phyloP scores from a whole-genome alignment of 2,329 filamentous ascomycete species.

The Aotearoamyces nothofagi region DNA sequence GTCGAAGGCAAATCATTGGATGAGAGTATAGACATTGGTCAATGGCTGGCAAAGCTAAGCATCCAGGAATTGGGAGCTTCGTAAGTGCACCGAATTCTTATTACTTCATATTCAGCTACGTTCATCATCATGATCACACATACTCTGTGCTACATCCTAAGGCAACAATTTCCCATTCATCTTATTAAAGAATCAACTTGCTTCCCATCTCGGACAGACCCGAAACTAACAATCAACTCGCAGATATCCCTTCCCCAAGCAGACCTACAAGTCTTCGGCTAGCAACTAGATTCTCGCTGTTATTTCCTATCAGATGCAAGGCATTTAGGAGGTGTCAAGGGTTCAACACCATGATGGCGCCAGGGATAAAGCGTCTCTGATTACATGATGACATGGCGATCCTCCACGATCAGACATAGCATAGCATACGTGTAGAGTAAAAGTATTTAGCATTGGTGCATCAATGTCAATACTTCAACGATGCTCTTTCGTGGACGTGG shows the following conservation, averaged over 20 bases:
- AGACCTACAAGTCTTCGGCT: constrained; percentile 44
- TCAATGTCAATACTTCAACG: too few relatives aligned
- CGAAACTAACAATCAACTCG: constrained; percentile 9
- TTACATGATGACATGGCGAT: constrained; percentile 12
- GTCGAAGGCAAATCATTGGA: constrained; percentile 71
- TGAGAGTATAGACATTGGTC: constrained; percentile 74
- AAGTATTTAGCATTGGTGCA: constrained; percentile 1
- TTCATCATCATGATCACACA: not conserved
- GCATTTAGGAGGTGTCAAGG: constrained; percentile 32
- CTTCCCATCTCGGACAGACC: too few relatives aligned
- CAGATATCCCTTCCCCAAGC: constrained; percentile 73
- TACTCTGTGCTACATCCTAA: not conserved
- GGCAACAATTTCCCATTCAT: constrained; percentile 2
- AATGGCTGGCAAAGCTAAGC: constrained; percentile 89
- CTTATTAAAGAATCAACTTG: constrained; percentile 6
- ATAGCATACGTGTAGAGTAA: constrained; percentile 9
- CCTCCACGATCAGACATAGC: constrained; percentile 21
- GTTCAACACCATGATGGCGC: constrained; percentile 35
- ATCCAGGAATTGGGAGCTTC: constrained; percentile 92
- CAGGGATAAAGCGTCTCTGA: constrained; percentile 4
- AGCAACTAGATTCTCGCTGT: constrained; percentile 19
- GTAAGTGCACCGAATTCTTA: constrained; percentile 40
- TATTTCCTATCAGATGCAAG: constrained; percentile 23
- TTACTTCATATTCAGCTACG: constrained; percentile 4
- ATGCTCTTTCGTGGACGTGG: too few relatives aligned